Base-by-base conservation (phyloP, 495 filamentous ascomycete species). In the Xylaria telfairii region DNA sequence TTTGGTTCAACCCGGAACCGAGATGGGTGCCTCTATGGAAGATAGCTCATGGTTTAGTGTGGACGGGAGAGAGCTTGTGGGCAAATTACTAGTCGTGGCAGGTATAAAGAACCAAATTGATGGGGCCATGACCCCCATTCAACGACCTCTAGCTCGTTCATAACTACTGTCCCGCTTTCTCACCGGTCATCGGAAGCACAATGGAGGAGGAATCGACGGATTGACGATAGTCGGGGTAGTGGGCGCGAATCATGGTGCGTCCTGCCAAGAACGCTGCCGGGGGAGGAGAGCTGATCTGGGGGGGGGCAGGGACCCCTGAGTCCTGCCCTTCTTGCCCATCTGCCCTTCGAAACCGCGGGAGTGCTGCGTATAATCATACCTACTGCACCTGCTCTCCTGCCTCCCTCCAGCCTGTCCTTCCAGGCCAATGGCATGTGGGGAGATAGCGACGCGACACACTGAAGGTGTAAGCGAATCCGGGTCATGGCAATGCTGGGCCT, bases 211-310 rank as follows among this genome's bases (percentile, higher is more conserved):
- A n/a, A 41, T 62, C 4, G 37, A 61, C 34, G 21, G 59, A 51
- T 37, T 32, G 39, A 65, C 44, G 62, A 49, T 32, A 21, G 21
- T 37, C 42, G 24, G 41, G 62, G 37, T 15, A 46, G 39, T 64
- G 39, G 61, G 37, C 59, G 59, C 59, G 37, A 61, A 61, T 41
- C 59, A 61, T 30, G n/a, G 60, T 28, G 41, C 41, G 60, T 13
- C n/a, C 17, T 51, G 62, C 44, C 44, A 51, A 49, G 42, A 51
- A 9, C 42, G 24, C 34, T 62, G 39, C 30, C 46, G 10, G 44
- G 10, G 44, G 41, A 26, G 62, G 30, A 30, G 42, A 65, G 39
- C 56, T 37, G 37, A 19, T 6, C 37, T 44, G 59, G 59, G 37
- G 39, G 59, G 59, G 37, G 21, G n/a, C 32, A 32, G 10, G 37